Evolutionary conservation across 2,329 filamentous ascomycete species (phyloP), one percentile per base, ranked within the genome.

Genomic region (Cladosporium sp.): DNA sequence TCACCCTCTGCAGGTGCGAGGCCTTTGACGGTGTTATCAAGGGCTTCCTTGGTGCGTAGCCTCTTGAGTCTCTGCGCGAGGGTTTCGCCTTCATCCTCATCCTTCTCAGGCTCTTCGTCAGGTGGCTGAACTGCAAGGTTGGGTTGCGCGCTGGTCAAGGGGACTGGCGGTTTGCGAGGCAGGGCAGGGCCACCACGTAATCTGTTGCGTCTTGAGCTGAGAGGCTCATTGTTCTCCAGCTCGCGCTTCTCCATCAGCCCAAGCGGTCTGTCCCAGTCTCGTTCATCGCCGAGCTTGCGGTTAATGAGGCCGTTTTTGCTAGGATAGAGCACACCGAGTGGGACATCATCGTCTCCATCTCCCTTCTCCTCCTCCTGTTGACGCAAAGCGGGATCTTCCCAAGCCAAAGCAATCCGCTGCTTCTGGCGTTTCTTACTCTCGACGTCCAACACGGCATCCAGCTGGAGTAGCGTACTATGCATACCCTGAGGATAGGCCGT

Each of bases 221-320:
- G 74, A 0, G 93, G 91, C 66, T 97, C 93, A 50, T 90, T 93
- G 62, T 99, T 93, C 66, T 99, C 93, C 57, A 93, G 73, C 53
- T 95, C 86, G 41, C 89, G 83, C 60, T 82, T 83, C 64, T 95
- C 87, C 75, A 93, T 84, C 50, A 93, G 68, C 4, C 88, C 88
- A 4, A 89, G 67, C 0, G 88, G 87, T 9, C 73, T 83, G 71
- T 69, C 83, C 78, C 56, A 84, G 62, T 70, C 72, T 47, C 56
- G 42, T 40, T 60, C 58, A 48, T 61, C 61, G 44, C 53, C 68
- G 55, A 55, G 55, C 50, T 80, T 78, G 36, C 65, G 68, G 11
- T 77, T 76, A n/a, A 78, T 73, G 7, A 69, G 54, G 39, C 72
- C 73, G 22, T 80, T 75, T 56, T 81, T 82, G 36, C 75, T 77